Percentiles rank a stretch among this genome's conserved stretches.
Evolutionary conservation across 306 rosid genomes (phyloP).

Genomic region (Crotalaria pallida): DNA sequence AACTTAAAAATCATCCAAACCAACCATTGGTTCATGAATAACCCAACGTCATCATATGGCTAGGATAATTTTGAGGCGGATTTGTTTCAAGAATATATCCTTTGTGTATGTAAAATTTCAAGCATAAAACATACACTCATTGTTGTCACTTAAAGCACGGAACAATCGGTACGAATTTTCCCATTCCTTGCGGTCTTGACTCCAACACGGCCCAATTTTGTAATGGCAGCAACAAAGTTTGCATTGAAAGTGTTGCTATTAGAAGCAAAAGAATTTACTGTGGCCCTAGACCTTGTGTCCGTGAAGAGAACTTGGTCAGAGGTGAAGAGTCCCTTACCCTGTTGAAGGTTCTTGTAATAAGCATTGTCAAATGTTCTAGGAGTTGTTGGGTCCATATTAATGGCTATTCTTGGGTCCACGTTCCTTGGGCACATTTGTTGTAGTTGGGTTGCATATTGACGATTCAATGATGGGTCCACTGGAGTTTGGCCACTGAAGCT

Average conservation of each 20-base stretch:
- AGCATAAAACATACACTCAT: neutral
- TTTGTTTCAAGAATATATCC: too few relatives aligned
- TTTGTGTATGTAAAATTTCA: too few relatives aligned
- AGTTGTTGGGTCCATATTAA: constrained; percentile 76
- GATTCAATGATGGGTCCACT: constrained; percentile 50
- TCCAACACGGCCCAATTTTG: constrained; percentile 68
- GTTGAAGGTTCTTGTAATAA: constrained; percentile 57
- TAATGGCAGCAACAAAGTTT: constrained; percentile 53
- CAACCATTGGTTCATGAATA: too few relatives aligned
- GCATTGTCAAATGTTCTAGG: constrained; percentile 53
- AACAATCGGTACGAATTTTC: constrained; percentile 57
- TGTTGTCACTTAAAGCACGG: constrained; percentile 29
- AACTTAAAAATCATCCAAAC: too few relatives aligned
- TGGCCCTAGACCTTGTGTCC: constrained; percentile 40
- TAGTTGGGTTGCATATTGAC: constrained; percentile 33
- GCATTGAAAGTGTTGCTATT: constrained; percentile 23
- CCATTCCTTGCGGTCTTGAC: constrained; percentile 55
- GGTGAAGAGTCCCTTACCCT: constrained; percentile 57
- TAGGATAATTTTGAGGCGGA: too few relatives aligned
- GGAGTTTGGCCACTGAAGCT: constrained; percentile 26
- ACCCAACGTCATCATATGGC: too few relatives aligned
- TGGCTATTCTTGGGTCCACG: constrained; percentile 62
- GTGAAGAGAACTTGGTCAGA: constrained; percentile 63
- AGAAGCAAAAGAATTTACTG: constrained; percentile 43
- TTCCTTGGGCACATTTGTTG: constrained; percentile 48